Conservation (phyloP, 2,329 filamentous ascomycete species). For the Pseudogymnoascus sp. region DNA sequence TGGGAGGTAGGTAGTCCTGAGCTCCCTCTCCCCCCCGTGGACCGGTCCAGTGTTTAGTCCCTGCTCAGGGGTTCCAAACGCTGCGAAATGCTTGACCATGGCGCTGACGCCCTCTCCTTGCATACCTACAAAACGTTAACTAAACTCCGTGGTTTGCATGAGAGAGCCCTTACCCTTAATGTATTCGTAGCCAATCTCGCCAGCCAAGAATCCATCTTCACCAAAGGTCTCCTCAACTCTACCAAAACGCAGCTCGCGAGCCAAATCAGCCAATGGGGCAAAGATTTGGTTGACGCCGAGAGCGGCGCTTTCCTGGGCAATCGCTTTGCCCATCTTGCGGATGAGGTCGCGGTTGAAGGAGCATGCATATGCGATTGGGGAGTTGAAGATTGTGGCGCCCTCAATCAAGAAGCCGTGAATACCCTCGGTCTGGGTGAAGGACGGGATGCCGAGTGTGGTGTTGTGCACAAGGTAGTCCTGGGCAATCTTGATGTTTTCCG, state of each 20-base stretch:
- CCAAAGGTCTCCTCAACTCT: conserved; percentile 67
- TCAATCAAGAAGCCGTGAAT: conserved; percentile 64
- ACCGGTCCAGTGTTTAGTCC: conserved; percentile 58
- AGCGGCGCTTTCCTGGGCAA: conserved; percentile 56
- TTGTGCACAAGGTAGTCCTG: conserved; percentile 63
- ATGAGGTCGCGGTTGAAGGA: conserved; percentile 60
- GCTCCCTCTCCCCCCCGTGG: conserved; percentile 44
- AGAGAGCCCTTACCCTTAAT: conserved; percentile 44
- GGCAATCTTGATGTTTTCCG: conserved; percentile 51
- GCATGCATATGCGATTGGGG: conserved; percentile 62
- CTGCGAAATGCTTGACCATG: conserved; percentile 69
- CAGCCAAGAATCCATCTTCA: conserved; percentile 59
- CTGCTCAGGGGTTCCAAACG: conserved; percentile 60
- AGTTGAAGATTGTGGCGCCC: conserved; percentile 74
- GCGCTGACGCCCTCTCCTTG: conserved; percentile 58
- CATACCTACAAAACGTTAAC: conserved; percentile 42
- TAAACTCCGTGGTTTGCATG: neutral
- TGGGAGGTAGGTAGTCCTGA: conserved; percentile 48
- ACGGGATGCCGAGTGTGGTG: conserved; percentile 61
- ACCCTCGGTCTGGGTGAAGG: conserved; percentile 64
- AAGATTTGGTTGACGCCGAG: conserved; percentile 68
- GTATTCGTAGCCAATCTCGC: conserved; percentile 56
- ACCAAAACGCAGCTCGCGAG: conserved; percentile 62
- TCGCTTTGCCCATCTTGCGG: conserved; percentile 56
- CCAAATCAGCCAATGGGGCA: conserved; percentile 61